Base-by-base conservation (phyloP, 2,329 filamentous ascomycete species). In the Colletotrichum theobromicola region DNA sequence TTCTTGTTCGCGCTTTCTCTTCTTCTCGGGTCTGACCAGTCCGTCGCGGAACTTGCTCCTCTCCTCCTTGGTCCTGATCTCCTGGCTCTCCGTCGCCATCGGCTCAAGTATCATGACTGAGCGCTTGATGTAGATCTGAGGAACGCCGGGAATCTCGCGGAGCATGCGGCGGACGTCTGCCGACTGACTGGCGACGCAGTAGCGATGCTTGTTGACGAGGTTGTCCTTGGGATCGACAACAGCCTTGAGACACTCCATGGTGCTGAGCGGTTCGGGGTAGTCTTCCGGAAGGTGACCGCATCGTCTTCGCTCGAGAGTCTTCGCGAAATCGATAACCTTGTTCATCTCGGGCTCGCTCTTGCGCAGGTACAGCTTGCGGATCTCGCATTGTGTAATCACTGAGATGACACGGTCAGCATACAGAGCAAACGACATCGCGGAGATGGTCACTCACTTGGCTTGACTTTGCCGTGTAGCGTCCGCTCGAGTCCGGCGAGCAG, bases 391-490 rank as follows among this genome's bases (percentile, higher is more conserved):
- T 24, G 94, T 95, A 77, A 96, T 94, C 91, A 95, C 91, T 93
- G 73, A 18, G 2, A 8, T 30, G 7, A 7, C 15, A 55, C 13
- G 34, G 24, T 57, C 30, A 60, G 24, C 15, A 21, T 18, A 16
- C 21, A 42, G 8, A 57, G n/a, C 12, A 32, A 37, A 18, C n/a
- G 2, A 21, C 7, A 15, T 2, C 28, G 12, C 35, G 9, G 35
- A 55, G 28, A 28, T 5, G 16, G 21, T 10, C 8, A 87, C 91
- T 70, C 87, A 94, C 92, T 93, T 63, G 94, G 93, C 85, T 97
- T 98, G 79, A 95, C 92, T 82, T 95, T 91, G 75, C 95, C 96
- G 81, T 97, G 95, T 5, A 98, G 88, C n/a, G 95, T 97, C 73
- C 94, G 90, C 81, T 96, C 91, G 34, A 98, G 87, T 26, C 93